Evolutionary conservation across 2,329 filamentous ascomycete species (phyloP), one percentile per base, ranked within the genome.

Genomic region (Cadophora sp.): DNA sequence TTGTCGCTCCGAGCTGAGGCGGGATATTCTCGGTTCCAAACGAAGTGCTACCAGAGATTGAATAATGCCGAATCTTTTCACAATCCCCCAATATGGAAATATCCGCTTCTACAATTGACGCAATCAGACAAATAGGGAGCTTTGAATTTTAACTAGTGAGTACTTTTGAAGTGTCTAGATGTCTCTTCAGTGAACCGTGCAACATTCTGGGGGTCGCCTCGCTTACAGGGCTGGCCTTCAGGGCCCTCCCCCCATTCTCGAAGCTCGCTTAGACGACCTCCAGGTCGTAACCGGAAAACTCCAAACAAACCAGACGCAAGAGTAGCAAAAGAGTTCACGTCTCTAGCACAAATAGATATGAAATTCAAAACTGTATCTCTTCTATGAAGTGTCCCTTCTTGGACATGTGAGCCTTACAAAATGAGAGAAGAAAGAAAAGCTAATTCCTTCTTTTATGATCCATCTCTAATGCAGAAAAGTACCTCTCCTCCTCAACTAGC

Each of bases 381-480:
- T 58, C 53, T 58, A 58, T 24, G 20, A 39, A 41, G 45, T 14
- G 36, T 24, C 53, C 53, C 53, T 58, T 41, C 53, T 43, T 58
- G 53, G 53, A 58, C 53, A 1, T 58, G 53, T 24, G 53, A 41
- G 20, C 51, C 51, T 30, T 56, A 56, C 53, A 39, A 43, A 58
- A 20, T 41, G n/a, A 58, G 36, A 39, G 22, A 58, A 58, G 11
- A 58, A 20, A 22, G 18, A 58, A 58, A 48, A 8, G 8, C 9
- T 58, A 3, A 33, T 41, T 41, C 33, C 36, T 41, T 43, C 53
- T 56, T 56, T 56, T 39, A 43, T 41, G n/a, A 58, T 41, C 53
- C 53, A 8, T 58, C 53, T 58, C 36, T 33, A 58, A 41, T 41
- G 20, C 53, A 58, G 33, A 58, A 58, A 39, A 13, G 7, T 36